Conservation (phyloP, 176 grass and related monocot genomes). For the Alopecurus myosuroides region DNA sequence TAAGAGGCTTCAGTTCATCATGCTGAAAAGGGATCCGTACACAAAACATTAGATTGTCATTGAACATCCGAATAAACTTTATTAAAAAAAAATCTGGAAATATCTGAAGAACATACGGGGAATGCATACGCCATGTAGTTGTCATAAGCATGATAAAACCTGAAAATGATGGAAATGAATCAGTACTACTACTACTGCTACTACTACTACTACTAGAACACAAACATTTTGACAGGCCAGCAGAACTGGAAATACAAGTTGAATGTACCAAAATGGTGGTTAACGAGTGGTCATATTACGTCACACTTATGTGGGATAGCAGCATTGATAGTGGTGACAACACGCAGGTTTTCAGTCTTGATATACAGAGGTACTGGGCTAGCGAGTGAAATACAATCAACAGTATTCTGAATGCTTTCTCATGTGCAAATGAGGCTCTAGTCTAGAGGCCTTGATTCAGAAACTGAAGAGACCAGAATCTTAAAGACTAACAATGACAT, state of each 20-base stretch:
- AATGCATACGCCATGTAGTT: slow-evolving; percentile 98
- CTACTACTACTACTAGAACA: neutral
- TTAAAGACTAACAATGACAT: neutral
- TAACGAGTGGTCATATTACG: neutral
- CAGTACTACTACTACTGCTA: neutral
- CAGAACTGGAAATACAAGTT: neutral
- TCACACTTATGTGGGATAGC: neutral
- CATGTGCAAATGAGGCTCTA: neutral
- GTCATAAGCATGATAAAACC: slow-evolving; percentile 99
- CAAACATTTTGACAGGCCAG: neutral
- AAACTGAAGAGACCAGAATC: neutral
- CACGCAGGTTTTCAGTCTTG: neutral
- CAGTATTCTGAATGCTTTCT: neutral
- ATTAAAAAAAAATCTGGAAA: neutral
- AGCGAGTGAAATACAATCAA: neutral
- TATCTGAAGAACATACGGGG: slow-evolving; percentile 49
- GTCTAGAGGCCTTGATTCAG: neutral
- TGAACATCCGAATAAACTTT: neutral
- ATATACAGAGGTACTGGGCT: neutral
- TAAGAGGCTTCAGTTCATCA: slow-evolving; percentile 95
- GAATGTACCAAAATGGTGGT: neutral
- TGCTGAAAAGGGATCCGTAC: slow-evolving; percentile 55
- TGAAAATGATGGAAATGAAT: slow-evolving; percentile 44
- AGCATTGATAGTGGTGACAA: neutral
- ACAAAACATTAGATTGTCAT: slow-evolving; percentile 21